These are phyloP conservation scores for Ganoderma multipileum DNA, from an alignment of 1,284 basidiomycete genomes.

Conservation along the genomic window DNA sequence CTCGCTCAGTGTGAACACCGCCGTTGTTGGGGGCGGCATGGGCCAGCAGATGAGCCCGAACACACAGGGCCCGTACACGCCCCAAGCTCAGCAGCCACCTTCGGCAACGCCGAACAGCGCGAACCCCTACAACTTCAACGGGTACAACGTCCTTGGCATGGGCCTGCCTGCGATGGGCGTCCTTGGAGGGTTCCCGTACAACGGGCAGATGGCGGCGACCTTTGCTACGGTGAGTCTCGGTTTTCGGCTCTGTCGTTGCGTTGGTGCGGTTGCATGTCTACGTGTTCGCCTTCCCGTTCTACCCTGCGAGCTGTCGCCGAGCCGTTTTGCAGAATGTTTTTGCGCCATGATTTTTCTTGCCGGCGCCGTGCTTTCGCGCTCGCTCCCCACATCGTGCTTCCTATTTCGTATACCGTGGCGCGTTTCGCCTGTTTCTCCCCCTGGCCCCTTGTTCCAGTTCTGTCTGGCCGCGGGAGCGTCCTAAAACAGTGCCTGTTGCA, in stretches of 20 bases:
- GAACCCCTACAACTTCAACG: slow-evolving; percentile 61
- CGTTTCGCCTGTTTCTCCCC: background rate
- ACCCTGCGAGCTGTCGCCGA: background rate
- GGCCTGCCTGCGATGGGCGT: slow-evolving; percentile 73
- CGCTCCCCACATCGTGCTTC: background rate
- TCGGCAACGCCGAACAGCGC: slow-evolving; percentile 42
- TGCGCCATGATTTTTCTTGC: background rate
- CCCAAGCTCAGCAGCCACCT: slow-evolving; percentile 50
- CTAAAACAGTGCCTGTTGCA: slow-evolving; percentile 2
- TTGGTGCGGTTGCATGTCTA: background rate
- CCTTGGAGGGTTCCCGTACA: slow-evolving; percentile 72
- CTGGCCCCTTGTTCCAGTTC: background rate
- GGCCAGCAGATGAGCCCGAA: slow-evolving; percentile 73
- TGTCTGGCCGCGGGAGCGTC: background rate
- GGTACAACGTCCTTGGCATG: slow-evolving; percentile 81
- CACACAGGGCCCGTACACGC: slow-evolving; percentile 49
- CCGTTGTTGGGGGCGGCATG: slow-evolving; percentile 58
- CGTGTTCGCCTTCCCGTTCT: too few species aligned
- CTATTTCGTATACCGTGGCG: background rate
- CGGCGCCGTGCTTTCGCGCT: background rate
- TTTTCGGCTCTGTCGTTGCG: background rate
- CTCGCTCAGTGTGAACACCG: slow-evolving; percentile 70
- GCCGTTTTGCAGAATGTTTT: background rate
- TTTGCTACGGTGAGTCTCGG: slow-evolving; percentile 62
- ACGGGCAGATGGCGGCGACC: slow-evolving; percentile 64